Base-by-base conservation (phyloP, 164 flowering plant genomes). In the Vitis rotundifolia region DNA sequence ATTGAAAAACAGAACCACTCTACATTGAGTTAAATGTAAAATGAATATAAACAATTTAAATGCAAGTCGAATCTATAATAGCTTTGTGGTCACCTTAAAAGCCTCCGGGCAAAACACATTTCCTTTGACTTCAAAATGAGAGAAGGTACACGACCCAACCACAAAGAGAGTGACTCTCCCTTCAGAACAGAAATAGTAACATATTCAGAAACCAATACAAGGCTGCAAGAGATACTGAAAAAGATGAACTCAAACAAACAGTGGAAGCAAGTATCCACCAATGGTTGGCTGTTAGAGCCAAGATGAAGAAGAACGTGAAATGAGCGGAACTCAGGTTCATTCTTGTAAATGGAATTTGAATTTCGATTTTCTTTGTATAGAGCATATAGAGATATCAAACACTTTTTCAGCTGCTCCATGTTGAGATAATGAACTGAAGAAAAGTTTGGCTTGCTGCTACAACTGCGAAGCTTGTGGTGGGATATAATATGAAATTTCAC, bases 401-500 rank as follows among this genome's bases (percentile, higher is more conserved):
- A 63, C 72, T 94, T 94, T 26, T 69, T 70, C 59, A 94, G 99
- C 82, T 94, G 97, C 81, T 94, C 97, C 89, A 82, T 73, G 78
- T 92, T 94, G 64, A 94, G 97, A 78, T 86, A 75, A 50, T 69
- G 83, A 74, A 80, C 10, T 19, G 97, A 83, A 66, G 90, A 79
- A 31, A 71, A 72, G 75, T 70, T 74, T 54, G 89, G 74, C 67
- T 55, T 66, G 22, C 70, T 65, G 57, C 62, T 59, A 67, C 78
- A 73, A 51, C 69, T 65, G 47, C 71, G 78, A 68, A 94, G 90
- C 84, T 82, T 93, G 82, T 83, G 85, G 69, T 83, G 84, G 55
- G 99, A 92, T 65, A 82, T 71, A n/a, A 92, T 75, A 78, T 94
- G 91, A 81, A 94, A 92, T 76, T 83, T 88, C 50, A 94, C 97